phyloP scores from a whole-genome alignment of 768 basidiomycete species.

The Lactarius indigo region DNA sequence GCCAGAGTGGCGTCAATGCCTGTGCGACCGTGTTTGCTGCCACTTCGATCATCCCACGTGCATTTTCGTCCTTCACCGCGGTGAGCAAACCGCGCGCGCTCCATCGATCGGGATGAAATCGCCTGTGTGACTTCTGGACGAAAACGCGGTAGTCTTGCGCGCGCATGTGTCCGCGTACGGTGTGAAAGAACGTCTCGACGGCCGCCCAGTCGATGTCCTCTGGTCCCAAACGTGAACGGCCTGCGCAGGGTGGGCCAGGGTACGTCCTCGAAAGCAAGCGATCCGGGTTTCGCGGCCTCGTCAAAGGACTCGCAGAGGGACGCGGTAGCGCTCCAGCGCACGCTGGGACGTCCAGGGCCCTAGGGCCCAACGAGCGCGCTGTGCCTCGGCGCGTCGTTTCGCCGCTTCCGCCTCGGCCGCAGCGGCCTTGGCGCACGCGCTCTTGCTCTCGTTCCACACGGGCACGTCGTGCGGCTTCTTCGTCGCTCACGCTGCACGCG shows the following conservation, averaged over 20 bases:
- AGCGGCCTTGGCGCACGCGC: slow-evolving; percentile 25
- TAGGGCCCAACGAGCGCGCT: slow-evolving; percentile 48
- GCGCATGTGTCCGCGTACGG: slow-evolving; percentile 49
- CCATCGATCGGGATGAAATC: slow-evolving; percentile 84
- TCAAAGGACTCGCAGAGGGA: slow-evolving; percentile 63
- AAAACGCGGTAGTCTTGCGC: slow-evolving; percentile 60
- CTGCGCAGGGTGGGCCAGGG: slow-evolving; percentile 73
- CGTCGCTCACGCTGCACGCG: slow-evolving; percentile 26
- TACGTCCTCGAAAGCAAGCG: slow-evolving; percentile 57
- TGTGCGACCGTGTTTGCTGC: slow-evolving; percentile 71
- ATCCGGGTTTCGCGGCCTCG: slow-evolving; percentile 42
- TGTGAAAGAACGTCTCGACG: slow-evolving; percentile 67
- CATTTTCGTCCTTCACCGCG: slow-evolving; percentile 53
- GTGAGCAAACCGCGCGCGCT: slow-evolving; percentile 59
- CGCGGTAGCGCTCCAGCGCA: slow-evolving; percentile 68
- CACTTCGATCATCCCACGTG: slow-evolving; percentile 60
- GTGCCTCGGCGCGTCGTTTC: slow-evolving; percentile 44
- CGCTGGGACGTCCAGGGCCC: slow-evolving; percentile 62
- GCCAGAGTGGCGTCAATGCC: slow-evolving; percentile 69
- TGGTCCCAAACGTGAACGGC: slow-evolving; percentile 48
- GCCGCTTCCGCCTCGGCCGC: slow-evolving; percentile 27
- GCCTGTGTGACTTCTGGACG: slow-evolving; percentile 63
- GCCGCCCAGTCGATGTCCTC: slow-evolving; percentile 69
- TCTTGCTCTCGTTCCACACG: slow-evolving; percentile 35
- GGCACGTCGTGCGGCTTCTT: slow-evolving; percentile 35